A percentile compares a stretch with the other conserved stretches of the same genome.
phyloP scores from a whole-genome alignment of 1,284 basidiomycete species.

The Rhodotorula sp. region DNA sequence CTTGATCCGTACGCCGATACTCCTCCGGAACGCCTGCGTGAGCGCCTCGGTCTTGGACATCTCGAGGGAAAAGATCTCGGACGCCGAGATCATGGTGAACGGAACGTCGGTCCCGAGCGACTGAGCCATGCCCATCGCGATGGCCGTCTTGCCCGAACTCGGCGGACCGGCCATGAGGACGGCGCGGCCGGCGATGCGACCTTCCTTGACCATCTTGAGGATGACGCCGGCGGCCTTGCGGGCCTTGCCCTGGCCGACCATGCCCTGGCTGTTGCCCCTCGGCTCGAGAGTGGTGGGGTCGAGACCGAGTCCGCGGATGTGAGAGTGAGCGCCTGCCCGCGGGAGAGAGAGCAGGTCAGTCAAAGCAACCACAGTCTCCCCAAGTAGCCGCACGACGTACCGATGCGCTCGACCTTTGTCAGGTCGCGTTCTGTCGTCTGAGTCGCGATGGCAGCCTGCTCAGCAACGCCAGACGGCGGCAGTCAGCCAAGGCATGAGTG shows the following conservation, averaged over 20 bases:
- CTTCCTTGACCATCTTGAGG: slow-evolving; percentile 96
- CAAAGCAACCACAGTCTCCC: not conserved
- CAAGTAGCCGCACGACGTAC: slow-evolving; percentile 52
- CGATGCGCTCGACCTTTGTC: slow-evolving; percentile 95
- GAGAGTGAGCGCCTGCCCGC: slow-evolving; percentile 83
- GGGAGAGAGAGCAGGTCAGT: slow-evolving; percentile 3
- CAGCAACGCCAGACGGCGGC: not conserved
- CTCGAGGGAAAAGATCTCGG: slow-evolving; percentile 90
- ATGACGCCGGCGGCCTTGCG: slow-evolving; percentile 96
- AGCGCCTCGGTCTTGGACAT: slow-evolving; percentile 99
- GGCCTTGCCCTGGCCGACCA: slow-evolving; percentile 94
- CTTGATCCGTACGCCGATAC: slow-evolving; percentile 94
- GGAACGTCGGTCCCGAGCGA: slow-evolving; percentile 90
- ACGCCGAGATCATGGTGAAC: slow-evolving; percentile 94
- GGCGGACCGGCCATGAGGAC: slow-evolving; percentile 96
- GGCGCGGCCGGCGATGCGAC: slow-evolving; percentile 87
- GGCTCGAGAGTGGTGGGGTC: slow-evolving; percentile 85
- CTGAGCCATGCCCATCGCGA: slow-evolving; percentile 97
- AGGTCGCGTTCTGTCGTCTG: slow-evolving; percentile 67
- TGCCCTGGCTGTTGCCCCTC: slow-evolving; percentile 78
- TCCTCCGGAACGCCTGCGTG: slow-evolving; percentile 91
- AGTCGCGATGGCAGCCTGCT: slow-evolving; percentile 49
- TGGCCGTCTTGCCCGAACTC: slow-evolving; percentile 95
- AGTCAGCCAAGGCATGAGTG: not conserved
- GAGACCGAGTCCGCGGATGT: slow-evolving; percentile 90